Base-by-base conservation (phyloP, 176 grass and related monocot genomes). In the Aegilops longissima region DNA sequence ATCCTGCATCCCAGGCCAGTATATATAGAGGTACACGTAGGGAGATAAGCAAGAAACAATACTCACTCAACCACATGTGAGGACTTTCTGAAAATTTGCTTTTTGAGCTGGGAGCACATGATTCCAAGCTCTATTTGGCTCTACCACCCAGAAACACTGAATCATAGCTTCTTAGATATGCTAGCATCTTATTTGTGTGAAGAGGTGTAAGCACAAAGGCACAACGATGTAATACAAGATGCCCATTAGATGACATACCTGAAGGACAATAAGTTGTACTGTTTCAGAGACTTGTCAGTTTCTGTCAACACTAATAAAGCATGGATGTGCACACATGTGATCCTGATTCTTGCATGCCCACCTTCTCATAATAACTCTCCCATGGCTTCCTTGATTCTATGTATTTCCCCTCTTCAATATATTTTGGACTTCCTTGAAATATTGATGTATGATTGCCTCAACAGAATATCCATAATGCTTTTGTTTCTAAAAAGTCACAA, bases 381-480 rank as follows among this genome's bases (percentile, higher is more conserved):
- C 25, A 8, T 64, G 58, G n/a, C 36, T 42, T 79, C 52, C n/a
- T 80, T 64, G 8, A 18, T 64, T 40, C 21, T 80, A 9, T 75
- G 72, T 51, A 18, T 29, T 18, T 17, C 71, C 25, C 54, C 56
- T 38, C 58, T 64, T 80, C 9, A 64, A 63, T 34, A 24, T 79
- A 63, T 25, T 63, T 23, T 25, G 23, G 30, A 40, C 56, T 79
- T 71, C 3, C 11, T 35, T 13, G 23, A 54, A 83, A 59, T 83
- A 29, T 27, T 67, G 25, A 39, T 73, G 66, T 73, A 33, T 84
- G 72, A 9, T 68, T 67, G 9, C 44, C 44, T 68, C 62, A 86
- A 70, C 76, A 85, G 12, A 77, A 61, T 42, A 65, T 83, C 30
- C 1, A 45, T 42, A n/a, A 63, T 80, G 27, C 56, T 81, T 75